These are phyloP conservation scores for Globisporangium emineosum DNA, from an alignment of 352 stramenopile genomes.

Conservation along the genomic window DNA sequence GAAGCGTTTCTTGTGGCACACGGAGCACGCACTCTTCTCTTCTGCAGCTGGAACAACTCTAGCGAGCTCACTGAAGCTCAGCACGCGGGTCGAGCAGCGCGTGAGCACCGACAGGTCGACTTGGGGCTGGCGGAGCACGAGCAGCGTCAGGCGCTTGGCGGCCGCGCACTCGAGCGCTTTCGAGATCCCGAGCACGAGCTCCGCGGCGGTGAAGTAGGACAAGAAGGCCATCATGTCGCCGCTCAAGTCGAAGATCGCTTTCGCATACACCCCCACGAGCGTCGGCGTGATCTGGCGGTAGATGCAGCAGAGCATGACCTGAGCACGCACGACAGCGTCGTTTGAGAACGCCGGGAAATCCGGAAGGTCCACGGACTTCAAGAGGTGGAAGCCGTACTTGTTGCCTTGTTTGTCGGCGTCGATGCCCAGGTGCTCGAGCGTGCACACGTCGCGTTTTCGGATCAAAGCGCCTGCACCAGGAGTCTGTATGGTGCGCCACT, in stretches of 20 bases:
- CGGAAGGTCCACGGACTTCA: constrained; percentile 16
- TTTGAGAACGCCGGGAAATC: not conserved
- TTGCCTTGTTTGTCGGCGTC: constrained; percentile 27
- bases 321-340: constrained; percentile 3
- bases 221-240: constrained; percentile 14
- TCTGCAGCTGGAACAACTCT: too few relatives aligned
- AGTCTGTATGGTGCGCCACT: constrained; percentile 34
- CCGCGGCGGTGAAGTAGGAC: constrained; percentile 11
- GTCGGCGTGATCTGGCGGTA: constrained; percentile 14
- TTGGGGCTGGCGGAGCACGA: constrained; percentile 4
- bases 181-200: constrained; percentile 15
- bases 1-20: constrained; percentile 14
- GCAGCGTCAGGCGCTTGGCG: constrained; percentile 15
- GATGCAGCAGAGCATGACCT: constrained; percentile 17
- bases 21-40: constrained; percentile 6
- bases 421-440: constrained; percentile 46
- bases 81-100: not conserved
- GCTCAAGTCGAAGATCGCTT: constrained; percentile 13
- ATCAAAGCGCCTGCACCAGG: constrained; percentile 27
- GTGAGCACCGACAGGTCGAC: not conserved
- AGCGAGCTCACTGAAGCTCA: constrained; percentile 7
- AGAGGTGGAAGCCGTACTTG: constrained; percentile 30
- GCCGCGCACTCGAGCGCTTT: constrained; percentile 16
- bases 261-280: constrained; percentile 7
- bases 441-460: constrained; percentile 41